phyloP scores from a whole-genome alignment of 2,329 filamentous ascomycete species.

The Neofusicoccum sp. region DNA sequence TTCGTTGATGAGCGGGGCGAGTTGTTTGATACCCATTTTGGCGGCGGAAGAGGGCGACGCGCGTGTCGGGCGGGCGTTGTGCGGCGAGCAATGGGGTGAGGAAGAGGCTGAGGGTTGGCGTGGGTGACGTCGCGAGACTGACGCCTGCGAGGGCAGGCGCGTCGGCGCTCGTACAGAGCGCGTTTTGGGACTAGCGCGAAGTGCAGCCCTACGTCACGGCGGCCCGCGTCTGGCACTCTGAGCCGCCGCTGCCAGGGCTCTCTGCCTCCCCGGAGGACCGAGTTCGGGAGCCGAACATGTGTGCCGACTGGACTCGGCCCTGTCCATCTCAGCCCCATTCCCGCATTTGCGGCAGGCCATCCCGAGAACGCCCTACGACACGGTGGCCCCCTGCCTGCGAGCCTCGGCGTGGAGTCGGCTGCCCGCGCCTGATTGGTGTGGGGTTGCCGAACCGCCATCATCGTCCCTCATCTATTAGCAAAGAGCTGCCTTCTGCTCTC shows the following conservation, averaged over 20 bases:
- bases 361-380: not conserved
- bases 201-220: slow-evolving; percentile 4
- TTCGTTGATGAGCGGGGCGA: slow-evolving; percentile 59
- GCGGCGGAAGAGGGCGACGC: not conserved
- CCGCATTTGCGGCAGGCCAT: not conserved
- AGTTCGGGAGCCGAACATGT: not conserved
- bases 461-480: not conserved
- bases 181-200: slow-evolving; percentile 14
- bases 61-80: not conserved
- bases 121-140: slow-evolving; percentile 9
- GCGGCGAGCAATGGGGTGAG: slow-evolving; percentile 5
- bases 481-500: not conserved
- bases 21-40: slow-evolving; percentile 41
- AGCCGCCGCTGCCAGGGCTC: too few species aligned
- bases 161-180: slow-evolving; percentile 5
- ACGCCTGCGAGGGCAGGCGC: slow-evolving; percentile 10
- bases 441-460: slow-evolving; percentile 18
- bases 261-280: not conserved
- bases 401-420: slow-evolving; percentile 17
- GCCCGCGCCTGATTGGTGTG: slow-evolving; percentile 16
- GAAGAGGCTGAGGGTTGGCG: not conserved
- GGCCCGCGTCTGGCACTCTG: not conserved
- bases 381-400: not conserved
- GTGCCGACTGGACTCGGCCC: not conserved
- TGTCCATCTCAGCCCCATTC: not conserved